Conservation (phyloP, 257 asterid species). For the Ilex aquifolium region DNA sequence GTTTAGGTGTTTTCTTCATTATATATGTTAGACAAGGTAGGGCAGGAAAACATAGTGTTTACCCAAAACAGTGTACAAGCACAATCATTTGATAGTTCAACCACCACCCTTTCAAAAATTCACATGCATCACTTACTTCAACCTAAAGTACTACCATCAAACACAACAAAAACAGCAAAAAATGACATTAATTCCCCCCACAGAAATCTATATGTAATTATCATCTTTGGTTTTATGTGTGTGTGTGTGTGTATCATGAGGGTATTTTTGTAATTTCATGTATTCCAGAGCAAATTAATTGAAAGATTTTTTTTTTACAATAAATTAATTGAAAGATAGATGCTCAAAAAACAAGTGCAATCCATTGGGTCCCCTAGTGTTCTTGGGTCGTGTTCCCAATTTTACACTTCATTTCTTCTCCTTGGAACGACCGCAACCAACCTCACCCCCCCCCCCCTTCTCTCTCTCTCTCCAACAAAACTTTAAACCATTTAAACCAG, state of each 20-base stretch:
- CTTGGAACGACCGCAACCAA: conserved; percentile 53
- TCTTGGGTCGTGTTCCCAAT: conserved; percentile 51
- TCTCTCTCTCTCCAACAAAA: no score
- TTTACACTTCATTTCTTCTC: conserved; percentile 38
- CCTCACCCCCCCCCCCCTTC: conserved; percentile 17
- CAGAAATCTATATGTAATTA: no score
- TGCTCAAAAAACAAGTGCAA: conserved; percentile 49
- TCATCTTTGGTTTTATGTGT: no score
- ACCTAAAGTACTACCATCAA: neutral
- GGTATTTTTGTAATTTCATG: no score
- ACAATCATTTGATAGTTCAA: conserved; percentile 58
- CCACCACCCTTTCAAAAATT: conserved; percentile 18
- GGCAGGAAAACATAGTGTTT: conserved; percentile 7
- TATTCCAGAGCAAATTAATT: no score
- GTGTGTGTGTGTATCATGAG: no score
- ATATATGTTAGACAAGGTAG: conserved; percentile 8
- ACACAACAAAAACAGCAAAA: no score
- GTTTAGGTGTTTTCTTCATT: no score
- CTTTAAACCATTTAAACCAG: conserved; percentile 5
- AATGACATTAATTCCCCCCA: no score
- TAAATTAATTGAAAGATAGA: neutral
- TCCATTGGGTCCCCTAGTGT: conserved; percentile 59
- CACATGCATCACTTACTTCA: conserved; percentile 49
- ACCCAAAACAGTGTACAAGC: conserved; percentile 26
- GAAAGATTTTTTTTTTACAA: no score